Base-by-base conservation (phyloP, 2,329 filamentous ascomycete species). In the Colletotrichum horii region DNA sequence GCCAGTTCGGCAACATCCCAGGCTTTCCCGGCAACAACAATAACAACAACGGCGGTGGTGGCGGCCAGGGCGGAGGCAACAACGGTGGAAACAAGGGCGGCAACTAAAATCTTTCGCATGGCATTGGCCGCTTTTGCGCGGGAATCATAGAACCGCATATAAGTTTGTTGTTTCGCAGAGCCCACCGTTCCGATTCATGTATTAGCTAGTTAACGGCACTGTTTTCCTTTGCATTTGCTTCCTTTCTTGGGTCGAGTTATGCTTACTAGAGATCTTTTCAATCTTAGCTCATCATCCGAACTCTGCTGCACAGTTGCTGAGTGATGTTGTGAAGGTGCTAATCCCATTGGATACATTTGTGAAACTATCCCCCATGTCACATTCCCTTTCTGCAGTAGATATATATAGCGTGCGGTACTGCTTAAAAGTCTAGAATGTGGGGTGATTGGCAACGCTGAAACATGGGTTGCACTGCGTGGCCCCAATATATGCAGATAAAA, bases 301-400 rank as follows among this genome's bases (percentile, higher is more conserved):
- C n/a, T 6, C 3, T 48, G 1, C 2, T 22, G 11, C 11, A 2
- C 9, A 14, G 11, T 22, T 22, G 43, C 43, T 48, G 43, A 22
- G 43, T 48, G 43, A 48, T 22, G 11, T 48, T 22, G 11, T 48
- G n/a, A 48, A 48, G 43, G 43, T 7, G 6, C 6, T 1, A 6
- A 1, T 7, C n/a, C n/a, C 2, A 48, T 22, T 48, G 43, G 43
- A 48, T 4, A 7, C 11, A 1, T 2, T 0, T 12, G 6, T 14
- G 6, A 48, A 7, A 1, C 3, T 7, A 1, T 7, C n/a, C 14
- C 4, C 11, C 6, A 22, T 48, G 43, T 8, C 2, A 11, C 4
- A 12, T 7, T n/a, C n/a, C 4, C 43, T 14, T 48, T 6, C 6
- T 1, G 7, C 6, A 7, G 43, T 7, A 1, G 5, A n/a, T 4